Percentiles rank a stretch among this genome's conserved stretches.
Conservation (phyloP, 1,284 basidiomycete species). For the Sutorius eximius region DNA sequence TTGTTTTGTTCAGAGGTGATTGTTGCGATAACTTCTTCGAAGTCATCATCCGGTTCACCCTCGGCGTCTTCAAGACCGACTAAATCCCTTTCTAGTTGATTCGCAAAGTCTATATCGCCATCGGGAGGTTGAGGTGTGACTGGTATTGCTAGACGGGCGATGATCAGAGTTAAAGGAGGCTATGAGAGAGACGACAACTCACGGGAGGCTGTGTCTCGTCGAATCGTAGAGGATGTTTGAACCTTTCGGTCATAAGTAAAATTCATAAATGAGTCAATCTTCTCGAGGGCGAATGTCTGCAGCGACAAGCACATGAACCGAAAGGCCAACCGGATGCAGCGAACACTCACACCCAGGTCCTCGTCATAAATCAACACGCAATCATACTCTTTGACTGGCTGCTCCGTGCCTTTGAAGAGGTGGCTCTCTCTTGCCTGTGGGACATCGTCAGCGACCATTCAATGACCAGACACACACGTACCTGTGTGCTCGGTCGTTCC, state of each 20-base stretch:
- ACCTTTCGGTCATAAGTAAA: slow-evolving; percentile 53
- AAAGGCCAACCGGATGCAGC: background rate
- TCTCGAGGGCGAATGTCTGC: slow-evolving; percentile 72
- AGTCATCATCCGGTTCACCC: slow-evolving; percentile 46
- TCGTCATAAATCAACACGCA: slow-evolving; percentile 79
- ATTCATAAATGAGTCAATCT: slow-evolving; percentile 62
- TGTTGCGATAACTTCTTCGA: slow-evolving; percentile 38
- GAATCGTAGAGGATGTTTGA: slow-evolving; percentile 30
- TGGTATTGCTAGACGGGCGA: slow-evolving; percentile 18
- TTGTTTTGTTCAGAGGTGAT: slow-evolving; percentile 25
- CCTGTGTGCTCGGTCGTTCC: slow-evolving; percentile 64
- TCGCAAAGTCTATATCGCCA: slow-evolving; percentile 36
- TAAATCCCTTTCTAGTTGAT: slow-evolving; percentile 35
- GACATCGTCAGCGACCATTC: slow-evolving; percentile 6
- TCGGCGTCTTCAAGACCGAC: slow-evolving; percentile 43
- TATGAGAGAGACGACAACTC: slow-evolving; percentile 23
- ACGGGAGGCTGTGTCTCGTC: slow-evolving; percentile 48
- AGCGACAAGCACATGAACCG: slow-evolving; percentile 6
- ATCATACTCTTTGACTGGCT: slow-evolving; percentile 61
- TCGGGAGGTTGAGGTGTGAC: slow-evolving; percentile 13
- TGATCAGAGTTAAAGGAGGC: slow-evolving; percentile 3
- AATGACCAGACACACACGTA: slow-evolving; percentile 24
- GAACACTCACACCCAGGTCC: slow-evolving; percentile 54
- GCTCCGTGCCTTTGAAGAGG: slow-evolving; percentile 57
- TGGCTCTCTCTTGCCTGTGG: slow-evolving; percentile 54